Evolutionary conservation across 2,329 filamentous ascomycete species (phyloP).

Genomic region (Aspergillus aculeatinus): DNA sequence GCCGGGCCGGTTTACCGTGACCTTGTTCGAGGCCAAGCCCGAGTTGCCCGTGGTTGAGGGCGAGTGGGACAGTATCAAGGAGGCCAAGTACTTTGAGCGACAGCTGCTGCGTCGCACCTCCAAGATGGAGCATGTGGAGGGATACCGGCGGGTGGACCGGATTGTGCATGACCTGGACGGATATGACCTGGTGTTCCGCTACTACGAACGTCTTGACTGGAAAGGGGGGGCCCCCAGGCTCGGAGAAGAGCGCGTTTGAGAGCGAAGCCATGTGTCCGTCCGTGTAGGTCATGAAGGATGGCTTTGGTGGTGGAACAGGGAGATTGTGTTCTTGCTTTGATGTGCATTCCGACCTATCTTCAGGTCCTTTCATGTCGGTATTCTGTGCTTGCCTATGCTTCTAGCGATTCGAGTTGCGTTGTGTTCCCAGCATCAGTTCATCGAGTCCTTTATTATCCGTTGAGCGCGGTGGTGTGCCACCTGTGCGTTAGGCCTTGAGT

Average conservation of each 20-base stretch:
- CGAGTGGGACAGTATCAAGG: conserved; percentile 32
- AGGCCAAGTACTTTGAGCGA: conserved; percentile 44
- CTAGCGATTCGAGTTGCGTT: not conserved
- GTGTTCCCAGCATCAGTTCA: not conserved
- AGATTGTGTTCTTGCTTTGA: conserved; percentile 3
- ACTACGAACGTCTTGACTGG: conserved; percentile 90
- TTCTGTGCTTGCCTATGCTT: not conserved
- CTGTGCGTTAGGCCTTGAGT: not conserved
- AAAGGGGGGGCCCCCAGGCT: conserved; percentile 63
- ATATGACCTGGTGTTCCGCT: conserved; percentile 94
- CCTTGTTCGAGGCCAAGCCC: conserved; percentile 86
- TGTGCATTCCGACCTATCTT: not conserved
- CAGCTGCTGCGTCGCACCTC: conserved; percentile 45
- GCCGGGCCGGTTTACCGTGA: conserved; percentile 95
- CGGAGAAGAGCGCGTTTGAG: conserved; percentile 49
- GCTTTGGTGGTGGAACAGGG: not conserved
- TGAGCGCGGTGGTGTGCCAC: not conserved
- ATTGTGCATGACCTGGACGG: conserved; percentile 98
- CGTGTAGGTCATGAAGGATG: not conserved
- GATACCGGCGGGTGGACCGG: conserved; percentile 85
- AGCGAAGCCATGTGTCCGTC: not conserved
- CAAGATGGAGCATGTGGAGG: conserved; percentile 74
- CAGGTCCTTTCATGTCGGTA: not conserved
- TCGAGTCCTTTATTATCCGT: not conserved
- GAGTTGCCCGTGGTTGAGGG: conserved; percentile 25